Evolutionary conservation across 2,329 filamentous ascomycete species (phyloP).

Genomic region (Didymella keratinophila): DNA sequence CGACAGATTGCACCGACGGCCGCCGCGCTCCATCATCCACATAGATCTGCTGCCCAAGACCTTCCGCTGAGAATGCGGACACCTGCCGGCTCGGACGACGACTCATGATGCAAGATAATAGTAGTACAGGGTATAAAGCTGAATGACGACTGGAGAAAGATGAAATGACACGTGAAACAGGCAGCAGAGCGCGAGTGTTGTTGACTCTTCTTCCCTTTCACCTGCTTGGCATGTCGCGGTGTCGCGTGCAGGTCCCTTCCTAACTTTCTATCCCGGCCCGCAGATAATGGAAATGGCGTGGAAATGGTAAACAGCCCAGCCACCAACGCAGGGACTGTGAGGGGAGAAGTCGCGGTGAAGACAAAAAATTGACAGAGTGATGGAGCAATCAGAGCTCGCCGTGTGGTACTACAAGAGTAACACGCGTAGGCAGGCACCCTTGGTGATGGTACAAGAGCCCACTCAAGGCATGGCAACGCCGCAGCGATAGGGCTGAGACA

Average conservation of each 20-base stretch:
- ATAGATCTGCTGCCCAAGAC: conserved; percentile 20
- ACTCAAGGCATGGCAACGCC: conserved; percentile 42
- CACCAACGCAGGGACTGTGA: conserved; percentile 15
- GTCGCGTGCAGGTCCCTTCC: conserved; percentile 13
- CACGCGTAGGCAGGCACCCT: conserved; percentile 20
- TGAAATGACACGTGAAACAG: conserved; percentile 6
- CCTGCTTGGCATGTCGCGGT: conserved; percentile 15
- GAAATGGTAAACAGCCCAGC: conserved; percentile 6
- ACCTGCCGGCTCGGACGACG: conserved; percentile 19
- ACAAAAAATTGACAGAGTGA: conserved; percentile 8
- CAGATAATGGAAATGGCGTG: conserved; percentile 14
- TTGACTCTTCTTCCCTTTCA: conserved; percentile 9
- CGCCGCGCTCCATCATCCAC: conserved; percentile 22
- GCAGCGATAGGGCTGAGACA: conserved; percentile 39
- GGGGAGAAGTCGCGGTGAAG: conserved; percentile 22
- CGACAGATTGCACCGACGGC: conserved; percentile 27
- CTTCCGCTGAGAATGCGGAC: conserved; percentile 18
- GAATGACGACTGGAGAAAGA: conserved; percentile 9
- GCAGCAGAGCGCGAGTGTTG: conserved; percentile 12
- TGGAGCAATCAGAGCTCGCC: conserved; percentile 22
- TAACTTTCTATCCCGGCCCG: conserved; percentile 6
- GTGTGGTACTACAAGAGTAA: conserved; percentile 50
- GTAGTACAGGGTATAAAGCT: conserved; percentile 44
- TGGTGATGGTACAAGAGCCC: conserved; percentile 19
- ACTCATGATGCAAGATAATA: conserved; percentile 27